Conservation (phyloP, 257 asterid species). For the Petunia axillaris region DNA sequence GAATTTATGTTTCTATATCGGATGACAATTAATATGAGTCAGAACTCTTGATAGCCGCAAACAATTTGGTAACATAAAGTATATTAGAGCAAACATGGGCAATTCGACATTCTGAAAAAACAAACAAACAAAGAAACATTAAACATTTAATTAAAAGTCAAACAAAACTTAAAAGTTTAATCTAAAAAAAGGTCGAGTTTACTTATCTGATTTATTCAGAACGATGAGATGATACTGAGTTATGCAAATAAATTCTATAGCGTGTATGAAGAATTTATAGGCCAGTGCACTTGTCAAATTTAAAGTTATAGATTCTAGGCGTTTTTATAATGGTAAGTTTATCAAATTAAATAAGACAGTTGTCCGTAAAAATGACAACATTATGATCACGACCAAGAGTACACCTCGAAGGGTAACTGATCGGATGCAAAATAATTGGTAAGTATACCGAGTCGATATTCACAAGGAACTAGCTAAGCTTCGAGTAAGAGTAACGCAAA, state of each 20-base stretch:
- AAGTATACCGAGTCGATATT: too few relatives aligned
- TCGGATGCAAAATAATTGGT: too few relatives aligned
- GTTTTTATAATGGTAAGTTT: background rate
- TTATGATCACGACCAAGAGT: too few relatives aligned
- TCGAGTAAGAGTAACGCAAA: too few relatives aligned
- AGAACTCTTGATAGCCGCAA: background rate
- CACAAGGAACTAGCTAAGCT: too few relatives aligned
- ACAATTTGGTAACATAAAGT: background rate
- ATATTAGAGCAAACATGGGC: background rate
- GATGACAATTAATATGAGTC: background rate
- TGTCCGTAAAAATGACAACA: background rate
- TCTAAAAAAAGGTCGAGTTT: background rate
- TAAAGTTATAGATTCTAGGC: background rate
- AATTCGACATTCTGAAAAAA: slow-evolving; percentile 11
- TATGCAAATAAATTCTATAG: background rate
- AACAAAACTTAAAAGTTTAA: background rate
- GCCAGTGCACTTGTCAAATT: background rate
- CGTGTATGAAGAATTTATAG: background rate
- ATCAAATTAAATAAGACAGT: too few relatives aligned
- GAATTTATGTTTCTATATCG: background rate
- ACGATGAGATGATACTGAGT: background rate
- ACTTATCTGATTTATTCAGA: background rate
- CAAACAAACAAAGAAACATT: too few relatives aligned
- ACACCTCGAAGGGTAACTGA: too few relatives aligned
- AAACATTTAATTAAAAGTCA: background rate